Conservation (phyloP, 225 moss, liverwort and hornwort genomes). For the Thuidium tamariscinum region DNA sequence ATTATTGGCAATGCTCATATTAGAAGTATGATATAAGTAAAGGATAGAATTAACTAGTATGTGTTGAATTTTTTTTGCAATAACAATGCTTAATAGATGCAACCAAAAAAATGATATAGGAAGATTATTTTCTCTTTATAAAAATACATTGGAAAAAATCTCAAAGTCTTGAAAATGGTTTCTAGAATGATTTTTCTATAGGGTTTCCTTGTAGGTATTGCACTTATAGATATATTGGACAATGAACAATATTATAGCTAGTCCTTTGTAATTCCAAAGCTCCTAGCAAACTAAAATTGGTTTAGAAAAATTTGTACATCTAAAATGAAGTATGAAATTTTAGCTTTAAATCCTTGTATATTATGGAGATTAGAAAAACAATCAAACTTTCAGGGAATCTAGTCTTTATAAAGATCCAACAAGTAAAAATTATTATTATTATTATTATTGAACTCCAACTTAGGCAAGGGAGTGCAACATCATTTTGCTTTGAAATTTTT, state of each 20-base stretch:
- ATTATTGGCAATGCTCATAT: too few relatives aligned
- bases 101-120: too few relatives aligned
- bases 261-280: too few relatives aligned
- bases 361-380: background rate
- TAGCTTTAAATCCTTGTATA: accelerated
- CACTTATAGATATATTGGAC: background rate
- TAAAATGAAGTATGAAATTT: background rate
- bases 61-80: too few relatives aligned
- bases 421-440: background rate
- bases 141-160: too few relatives aligned
- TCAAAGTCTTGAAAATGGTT: background rate
- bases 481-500: background rate
- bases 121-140: too few relatives aligned
- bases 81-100: too few relatives aligned
- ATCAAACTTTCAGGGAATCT: background rate
- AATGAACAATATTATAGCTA: background rate
- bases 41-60: too few relatives aligned
- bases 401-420: background rate
- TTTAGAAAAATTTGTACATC: too few relatives aligned
- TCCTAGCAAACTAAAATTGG: too few relatives aligned
- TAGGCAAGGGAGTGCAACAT: accelerated
- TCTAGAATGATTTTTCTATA: background rate
- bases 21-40: too few relatives aligned
- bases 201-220: accelerated
- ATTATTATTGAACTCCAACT: background rate